A percentile compares a stretch with the other conserved stretches of the same genome.
Conservation (phyloP, 2,329 filamentous ascomycete species). For the Macrophomina phaseolina region DNA sequence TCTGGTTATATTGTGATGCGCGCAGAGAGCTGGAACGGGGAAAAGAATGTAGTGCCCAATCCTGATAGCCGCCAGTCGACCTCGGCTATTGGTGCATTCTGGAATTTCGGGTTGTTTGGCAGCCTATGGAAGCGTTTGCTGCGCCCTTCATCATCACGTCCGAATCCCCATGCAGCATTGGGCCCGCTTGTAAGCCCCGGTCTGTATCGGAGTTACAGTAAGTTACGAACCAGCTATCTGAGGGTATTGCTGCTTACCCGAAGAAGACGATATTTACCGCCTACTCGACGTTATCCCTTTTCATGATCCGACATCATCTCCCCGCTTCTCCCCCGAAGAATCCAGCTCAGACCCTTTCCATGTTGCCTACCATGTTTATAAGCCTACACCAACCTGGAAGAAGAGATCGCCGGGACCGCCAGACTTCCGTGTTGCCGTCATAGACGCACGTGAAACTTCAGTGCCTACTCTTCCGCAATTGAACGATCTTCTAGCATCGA, state of each 20-base stretch:
- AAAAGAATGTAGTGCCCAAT: conserved; percentile 27
- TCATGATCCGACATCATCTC: conserved; percentile 62
- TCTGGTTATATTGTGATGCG: conserved; percentile 81
- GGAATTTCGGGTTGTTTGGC: background rate
- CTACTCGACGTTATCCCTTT: conserved; percentile 75
- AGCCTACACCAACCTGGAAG: conserved; percentile 61
- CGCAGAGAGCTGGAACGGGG: conserved; percentile 59
- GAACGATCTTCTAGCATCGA: conserved; percentile 71
- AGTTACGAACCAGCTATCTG: conserved; percentile 50
- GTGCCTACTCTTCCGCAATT: conserved; percentile 79
- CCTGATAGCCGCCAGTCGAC: background rate
- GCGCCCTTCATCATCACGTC: background rate
- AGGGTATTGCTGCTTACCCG: background rate
- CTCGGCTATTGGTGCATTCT: background rate
- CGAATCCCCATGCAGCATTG: background rate
- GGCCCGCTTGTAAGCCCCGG: conserved; percentile 60
- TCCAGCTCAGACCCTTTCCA: conserved; percentile 62
- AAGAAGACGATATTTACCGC: conserved; percentile 68
- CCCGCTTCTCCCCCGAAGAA: conserved; percentile 37
- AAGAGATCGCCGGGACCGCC: conserved; percentile 80
- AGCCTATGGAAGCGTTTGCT: conserved; percentile 15
- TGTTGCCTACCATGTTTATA: conserved; percentile 83
- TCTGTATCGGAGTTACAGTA: conserved; percentile 60
- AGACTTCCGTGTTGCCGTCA: conserved; percentile 83
- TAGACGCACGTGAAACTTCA: conserved; percentile 73